Evolutionary conservation across 2,329 filamentous ascomycete species (phyloP), one percentile per base, ranked within the genome.

Genomic region (Mollisiaceae sp.): DNA sequence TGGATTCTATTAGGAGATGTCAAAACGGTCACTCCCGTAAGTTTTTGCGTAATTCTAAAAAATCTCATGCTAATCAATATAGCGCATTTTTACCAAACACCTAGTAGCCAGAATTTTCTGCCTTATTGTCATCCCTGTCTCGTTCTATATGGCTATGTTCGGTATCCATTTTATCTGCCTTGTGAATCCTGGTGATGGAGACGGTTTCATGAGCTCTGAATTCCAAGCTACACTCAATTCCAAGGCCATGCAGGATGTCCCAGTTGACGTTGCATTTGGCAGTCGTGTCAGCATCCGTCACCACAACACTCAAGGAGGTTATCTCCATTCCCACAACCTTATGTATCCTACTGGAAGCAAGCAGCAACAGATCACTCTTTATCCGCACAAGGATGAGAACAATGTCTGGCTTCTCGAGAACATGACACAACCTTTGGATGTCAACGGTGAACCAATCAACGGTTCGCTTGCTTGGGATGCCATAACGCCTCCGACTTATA

Each of bases 141-240:
- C 88, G 41, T 97, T 99, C 81, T 99, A 99, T 82, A 90, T 97
- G 84, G 90, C 87, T 75, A 97, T 98, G 92, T 99, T 99, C 75
- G 94, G 88, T 61, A 96, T 99, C 74, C 95, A 99, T 83, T 99
- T 99, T 80, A 72, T 94, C 72, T 96, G 92, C 82, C 86, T 99
- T 50, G 87, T 90, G 66, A 99, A 99, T 80, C 95, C 95, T 35
- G 95, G 95, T 66, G 95, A 99, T 60, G 95, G 95, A 62, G 95
- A 99, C 79, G 95, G 95, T 63, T 99, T 99, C 83, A 99, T 99
- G 95, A 97, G 94, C 76, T 97, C 94, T 63, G 95, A 99, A 77
- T 99, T 99, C 83, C 95, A 99, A 81, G 91, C 95, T 38, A 98
- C 95, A 1, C 84, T 99, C 71, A 99, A 98, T 82, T 94, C 89